A percentile compares a stretch with the other conserved stretches of the same genome.
Evolutionary conservation across 1,139 yeast genomes (phyloP).

Genomic region (Nakaseomyces uthaithaninus): DNA sequence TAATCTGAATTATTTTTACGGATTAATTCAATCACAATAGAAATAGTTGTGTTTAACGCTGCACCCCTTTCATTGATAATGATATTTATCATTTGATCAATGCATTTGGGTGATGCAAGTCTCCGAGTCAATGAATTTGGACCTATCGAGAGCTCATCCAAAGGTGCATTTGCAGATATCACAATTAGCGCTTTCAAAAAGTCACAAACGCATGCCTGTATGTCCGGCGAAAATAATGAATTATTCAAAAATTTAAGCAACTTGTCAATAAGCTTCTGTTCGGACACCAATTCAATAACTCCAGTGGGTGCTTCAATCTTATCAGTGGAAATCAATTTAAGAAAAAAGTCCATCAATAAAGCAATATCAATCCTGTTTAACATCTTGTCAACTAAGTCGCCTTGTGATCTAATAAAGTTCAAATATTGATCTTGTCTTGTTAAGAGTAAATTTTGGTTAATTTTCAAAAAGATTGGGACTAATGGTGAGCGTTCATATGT

Average conservation of each 20-base stretch:
- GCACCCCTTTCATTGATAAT: slow-evolving; percentile 76
- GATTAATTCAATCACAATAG: slow-evolving; percentile 88
- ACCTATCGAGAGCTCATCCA: slow-evolving; percentile 76
- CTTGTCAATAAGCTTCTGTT: slow-evolving; percentile 45
- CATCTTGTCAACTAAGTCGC: slow-evolving; percentile 45
- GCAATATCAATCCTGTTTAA: slow-evolving; percentile 49
- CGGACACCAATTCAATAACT: slow-evolving; percentile 45
- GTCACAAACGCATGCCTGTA: slow-evolving; percentile 90
- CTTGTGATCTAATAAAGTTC: slow-evolving; percentile 45
- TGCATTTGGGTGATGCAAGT: slow-evolving; percentile 65
- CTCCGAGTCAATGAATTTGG: slow-evolving; percentile 89
- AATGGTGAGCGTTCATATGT: slow-evolving; percentile 42
- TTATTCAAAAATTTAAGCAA: slow-evolving; percentile 45
- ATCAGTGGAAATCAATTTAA: slow-evolving; percentile 56
- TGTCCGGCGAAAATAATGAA: slow-evolving; percentile 42
- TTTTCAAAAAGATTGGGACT: slow-evolving; percentile 75
- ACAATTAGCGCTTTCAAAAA: slow-evolving; percentile 87
- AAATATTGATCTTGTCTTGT: slow-evolving; percentile 56
- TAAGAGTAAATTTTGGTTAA: slow-evolving; percentile 83
- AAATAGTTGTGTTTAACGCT: slow-evolving; percentile 88
- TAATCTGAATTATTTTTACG: slow-evolving; percentile 94
- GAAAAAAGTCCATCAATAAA: slow-evolving; percentile 63
- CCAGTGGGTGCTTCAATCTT: slow-evolving; percentile 59
- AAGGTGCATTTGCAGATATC: slow-evolving; percentile 70
- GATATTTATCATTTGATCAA: slow-evolving; percentile 52